Evolutionary conservation across 805 yeast species (phyloP), one percentile per base, ranked within the genome.

Genomic region (Ogataea glucozyma): DNA sequence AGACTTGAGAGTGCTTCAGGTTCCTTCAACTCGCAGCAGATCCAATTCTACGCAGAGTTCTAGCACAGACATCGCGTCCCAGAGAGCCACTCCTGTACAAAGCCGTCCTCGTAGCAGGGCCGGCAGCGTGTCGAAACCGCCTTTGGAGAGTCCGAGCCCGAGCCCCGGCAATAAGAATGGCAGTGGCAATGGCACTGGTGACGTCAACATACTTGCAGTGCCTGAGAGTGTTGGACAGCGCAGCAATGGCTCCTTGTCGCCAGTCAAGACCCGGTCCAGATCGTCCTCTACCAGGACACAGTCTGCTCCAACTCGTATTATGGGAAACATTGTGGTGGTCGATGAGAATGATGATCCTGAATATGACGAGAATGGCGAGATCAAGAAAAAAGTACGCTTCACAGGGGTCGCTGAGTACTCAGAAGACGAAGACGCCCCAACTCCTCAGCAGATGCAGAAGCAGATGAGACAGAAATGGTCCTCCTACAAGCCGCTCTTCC

Each of bases 401-500:
- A 62, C 62, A 4, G 82, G 81, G 0, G 81, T 78, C 4, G 69
- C 76, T 1, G 74, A 69, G 38, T 78, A 75, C 43, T 54, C 70
- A 2, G 77, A 71, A 24, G 76, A 70, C 6, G 83, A 78, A 54
- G 83, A 78, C 58, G 78, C 76, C 0, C 82, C 82, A 1, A 65
- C 78, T 3, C 64, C 69, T 4, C 58, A 54, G 38, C 61, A 58
- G 32, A 53, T 62, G 46, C 61, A 60, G 38, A 66, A 66, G 38
- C 69, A 65, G 37, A 46, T 65, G 45, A 51, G 66, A 35, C 66
- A 62, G 43, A 62, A 60, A 37, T 63, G 66, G 60, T 60, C 64
- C 6, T 53, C 59, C 2, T 62, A 62, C 24, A 58, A 58, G 23
- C 65, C 67, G 11, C 46, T 48, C 17, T 61, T 63, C 35, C 48